Percentiles rank a stretch among this genome's conserved stretches.
Evolutionary conservation across 164 flowering plant genomes (phyloP).

Genomic region (Macadamia tetraphylla): DNA sequence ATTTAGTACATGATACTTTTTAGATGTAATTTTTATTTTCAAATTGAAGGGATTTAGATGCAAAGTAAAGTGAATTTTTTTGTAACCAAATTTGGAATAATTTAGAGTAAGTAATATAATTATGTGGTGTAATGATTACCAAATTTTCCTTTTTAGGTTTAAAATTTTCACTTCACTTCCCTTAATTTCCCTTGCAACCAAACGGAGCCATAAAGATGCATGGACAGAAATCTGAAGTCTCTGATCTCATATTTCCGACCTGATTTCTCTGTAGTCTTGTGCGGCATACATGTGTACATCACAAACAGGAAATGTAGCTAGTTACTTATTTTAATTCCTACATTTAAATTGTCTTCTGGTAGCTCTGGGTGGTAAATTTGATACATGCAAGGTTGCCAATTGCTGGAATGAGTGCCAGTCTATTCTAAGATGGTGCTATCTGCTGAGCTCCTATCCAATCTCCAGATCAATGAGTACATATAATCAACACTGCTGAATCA

Average conservation of each 20-base stretch:
- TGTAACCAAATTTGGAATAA: too few relatives aligned
- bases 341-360: background rate
- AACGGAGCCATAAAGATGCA: background rate
- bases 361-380: background rate
- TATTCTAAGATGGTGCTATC: background rate
- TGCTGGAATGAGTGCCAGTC: too few relatives aligned
- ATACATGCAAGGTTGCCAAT: background rate
- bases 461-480: background rate
- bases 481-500: background rate
- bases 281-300: background rate
- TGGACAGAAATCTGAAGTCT: background rate
- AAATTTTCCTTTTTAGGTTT: too few relatives aligned
- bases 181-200: too few relatives aligned
- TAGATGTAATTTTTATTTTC: too few relatives aligned
- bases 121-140: too few relatives aligned
- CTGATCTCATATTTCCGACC: background rate
- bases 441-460: background rate
- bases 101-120: too few relatives aligned
- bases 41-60: too few relatives aligned
- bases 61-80: too few relatives aligned
- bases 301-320: background rate
- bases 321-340: conserved; percentile 8
- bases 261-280: background rate
- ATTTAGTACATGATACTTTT: too few relatives aligned
- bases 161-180: too few relatives aligned